Conservation (phyloP, 768 basidiomycete species). For the Tylopilus plumbeoviolaceoides region DNA sequence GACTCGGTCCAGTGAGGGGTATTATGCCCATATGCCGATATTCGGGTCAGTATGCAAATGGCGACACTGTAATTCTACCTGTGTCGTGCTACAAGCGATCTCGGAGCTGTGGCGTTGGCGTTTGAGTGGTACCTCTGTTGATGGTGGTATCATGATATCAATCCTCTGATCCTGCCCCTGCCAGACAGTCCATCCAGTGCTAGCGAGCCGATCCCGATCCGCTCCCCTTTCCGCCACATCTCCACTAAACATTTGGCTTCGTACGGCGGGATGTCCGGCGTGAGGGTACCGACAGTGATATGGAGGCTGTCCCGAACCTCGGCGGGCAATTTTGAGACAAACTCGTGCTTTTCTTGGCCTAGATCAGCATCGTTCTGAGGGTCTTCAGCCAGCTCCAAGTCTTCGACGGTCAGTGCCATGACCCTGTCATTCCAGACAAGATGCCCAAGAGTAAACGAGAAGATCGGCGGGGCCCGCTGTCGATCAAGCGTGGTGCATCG, state of each 20-base stretch:
- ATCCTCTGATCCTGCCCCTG: conserved; percentile 31
- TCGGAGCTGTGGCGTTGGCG: background rate
- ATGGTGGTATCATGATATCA: conserved; percentile 6
- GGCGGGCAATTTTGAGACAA: conserved; percentile 44
- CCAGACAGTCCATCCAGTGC: conserved; percentile 25
- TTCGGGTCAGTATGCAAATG: too few relatives aligned
- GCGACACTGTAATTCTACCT: too few relatives aligned
- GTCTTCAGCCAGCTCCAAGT: conserved; percentile 40
- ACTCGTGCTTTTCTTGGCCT: conserved; percentile 39
- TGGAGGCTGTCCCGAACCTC: conserved; percentile 58
- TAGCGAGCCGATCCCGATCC: conserved; percentile 26
- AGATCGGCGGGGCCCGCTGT: conserved; percentile 42
- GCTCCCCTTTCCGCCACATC: conserved; percentile 40
- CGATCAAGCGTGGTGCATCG: conserved; percentile 16
- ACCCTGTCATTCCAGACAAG: conserved; percentile 75
- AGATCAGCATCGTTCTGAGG: conserved; percentile 25
- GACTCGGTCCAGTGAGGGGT: too few relatives aligned
- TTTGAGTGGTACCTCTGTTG: background rate
- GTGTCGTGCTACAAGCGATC: too few relatives aligned
- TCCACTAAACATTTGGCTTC: conserved; percentile 70
- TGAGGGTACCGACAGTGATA: conserved; percentile 79
- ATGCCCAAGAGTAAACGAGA: conserved; percentile 55
- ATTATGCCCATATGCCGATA: too few relatives aligned
- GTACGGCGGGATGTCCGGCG: conserved; percentile 49
- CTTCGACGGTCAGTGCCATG: conserved; percentile 75